Conservation (phyloP, 1,284 basidiomycete genomes). For the Xerocomus minutiporus region DNA sequence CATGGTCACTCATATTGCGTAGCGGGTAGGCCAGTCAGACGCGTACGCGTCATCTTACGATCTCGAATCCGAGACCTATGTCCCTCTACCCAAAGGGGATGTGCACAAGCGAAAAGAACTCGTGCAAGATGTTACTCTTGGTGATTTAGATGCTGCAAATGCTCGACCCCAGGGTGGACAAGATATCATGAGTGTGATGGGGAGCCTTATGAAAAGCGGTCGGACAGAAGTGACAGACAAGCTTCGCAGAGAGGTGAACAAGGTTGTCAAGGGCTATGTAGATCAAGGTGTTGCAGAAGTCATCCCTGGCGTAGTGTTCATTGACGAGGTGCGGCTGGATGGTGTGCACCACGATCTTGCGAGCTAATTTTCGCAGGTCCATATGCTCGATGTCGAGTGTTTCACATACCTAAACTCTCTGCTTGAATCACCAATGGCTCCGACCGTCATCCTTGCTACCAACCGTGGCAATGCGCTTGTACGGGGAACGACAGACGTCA, state of each 20-base stretch:
- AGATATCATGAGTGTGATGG: conserved; percentile 99
- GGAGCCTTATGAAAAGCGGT: conserved; percentile 90
- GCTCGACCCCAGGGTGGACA: conserved; percentile 93
- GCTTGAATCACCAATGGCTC: conserved; percentile 93
- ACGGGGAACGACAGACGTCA: conserved; percentile 88
- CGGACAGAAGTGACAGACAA: conserved; percentile 98
- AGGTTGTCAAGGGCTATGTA: conserved; percentile 96
- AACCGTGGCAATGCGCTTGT: conserved; percentile 92
- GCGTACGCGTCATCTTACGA: conserved; percentile 99
- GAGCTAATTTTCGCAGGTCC: conserved; percentile 59
- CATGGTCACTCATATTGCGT: conserved; percentile 3
- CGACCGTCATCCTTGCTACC: conserved; percentile 94
- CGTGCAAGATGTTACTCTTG: conserved; percentile 95
- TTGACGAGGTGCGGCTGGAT: conserved; percentile 78
- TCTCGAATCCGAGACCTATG: conserved; percentile 97
- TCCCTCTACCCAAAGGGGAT: conserved; percentile 95
- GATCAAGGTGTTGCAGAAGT: conserved; percentile 98
- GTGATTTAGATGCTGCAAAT: conserved; percentile 96
- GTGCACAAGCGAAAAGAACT: conserved; percentile 98
- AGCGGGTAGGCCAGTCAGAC: conserved; percentile 95
- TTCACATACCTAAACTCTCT: conserved; percentile 98
- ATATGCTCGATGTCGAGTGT: conserved; percentile 99
- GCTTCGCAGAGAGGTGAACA: conserved; percentile 92
- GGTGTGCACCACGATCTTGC: background rate
- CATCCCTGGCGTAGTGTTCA: conserved; percentile 96